Evolutionary conservation across 129 eudicot genomes (phyloP).

Genomic region (Heracleum sosnowskyi): DNA sequence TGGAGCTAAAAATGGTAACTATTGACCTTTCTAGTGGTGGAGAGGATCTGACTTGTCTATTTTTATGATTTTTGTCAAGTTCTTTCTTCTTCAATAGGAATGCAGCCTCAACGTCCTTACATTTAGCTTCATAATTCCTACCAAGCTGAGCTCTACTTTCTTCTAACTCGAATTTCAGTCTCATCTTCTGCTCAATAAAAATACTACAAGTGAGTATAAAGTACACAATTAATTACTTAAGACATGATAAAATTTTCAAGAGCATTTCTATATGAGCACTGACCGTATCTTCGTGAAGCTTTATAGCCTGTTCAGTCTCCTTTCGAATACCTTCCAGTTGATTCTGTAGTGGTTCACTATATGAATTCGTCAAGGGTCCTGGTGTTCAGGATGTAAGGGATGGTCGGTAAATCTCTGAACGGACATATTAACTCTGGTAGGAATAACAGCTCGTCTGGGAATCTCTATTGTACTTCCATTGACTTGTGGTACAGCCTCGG

Average conservation of each 20-base stretch:
- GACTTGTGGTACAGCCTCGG: slow-evolving; percentile 14
- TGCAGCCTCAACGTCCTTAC: slow-evolving; percentile 43
- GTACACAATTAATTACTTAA: neutral
- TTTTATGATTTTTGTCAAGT: slow-evolving; percentile 33
- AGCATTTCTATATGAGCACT: slow-evolving; percentile 15
- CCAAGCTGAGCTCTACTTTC: slow-evolving; percentile 43
- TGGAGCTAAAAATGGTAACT: neutral
- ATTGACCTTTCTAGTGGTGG: neutral
- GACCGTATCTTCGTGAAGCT: slow-evolving; percentile 41
- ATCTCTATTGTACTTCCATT: slow-evolving; percentile 15
- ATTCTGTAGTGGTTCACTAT: slow-evolving; percentile 52
- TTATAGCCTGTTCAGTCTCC: slow-evolving; percentile 26
- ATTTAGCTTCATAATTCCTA: slow-evolving; percentile 45
- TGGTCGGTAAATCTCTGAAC: slow-evolving; percentile 17
- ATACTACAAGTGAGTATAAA: slow-evolving; percentile 11
- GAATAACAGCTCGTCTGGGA: slow-evolving; percentile 21
- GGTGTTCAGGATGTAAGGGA: slow-evolving; percentile 8
- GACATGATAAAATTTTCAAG: neutral
- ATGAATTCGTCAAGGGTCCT: slow-evolving; percentile 15
- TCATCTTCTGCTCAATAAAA: slow-evolving; percentile 41
- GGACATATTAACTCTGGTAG: slow-evolving; percentile 15
- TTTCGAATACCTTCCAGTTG: slow-evolving; percentile 51
- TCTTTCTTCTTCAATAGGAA: slow-evolving; percentile 41
- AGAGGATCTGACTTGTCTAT: neutral
- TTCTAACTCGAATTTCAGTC: slow-evolving; percentile 50